phyloP scores from a whole-genome alignment of 352 stramenopile species.

The Pythium diclinum region DNA sequence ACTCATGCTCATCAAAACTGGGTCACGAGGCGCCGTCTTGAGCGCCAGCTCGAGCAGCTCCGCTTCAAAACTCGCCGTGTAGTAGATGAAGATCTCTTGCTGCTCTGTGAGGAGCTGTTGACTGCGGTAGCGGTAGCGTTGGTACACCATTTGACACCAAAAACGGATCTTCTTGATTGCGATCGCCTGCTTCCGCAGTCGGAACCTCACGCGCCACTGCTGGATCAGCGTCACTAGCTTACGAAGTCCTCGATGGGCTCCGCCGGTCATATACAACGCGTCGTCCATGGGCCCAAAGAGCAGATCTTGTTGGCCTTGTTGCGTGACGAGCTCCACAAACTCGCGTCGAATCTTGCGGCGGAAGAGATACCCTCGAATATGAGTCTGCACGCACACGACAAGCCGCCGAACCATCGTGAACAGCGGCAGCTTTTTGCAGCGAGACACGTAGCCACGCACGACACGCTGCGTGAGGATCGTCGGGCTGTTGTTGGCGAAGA shows the following conservation, averaged over 20 bases:
- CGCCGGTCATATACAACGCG: slow-evolving; percentile 28
- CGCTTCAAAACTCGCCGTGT: slow-evolving; percentile 48
- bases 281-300: slow-evolving; percentile 38
- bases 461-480: slow-evolving; percentile 36
- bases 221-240: slow-evolving; percentile 51
- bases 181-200: slow-evolving; percentile 54
- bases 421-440: slow-evolving; percentile 34
- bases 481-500: slow-evolving; percentile 46
- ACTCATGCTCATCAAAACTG: slow-evolving; percentile 59
- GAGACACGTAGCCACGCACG: slow-evolving; percentile 52
- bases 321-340: slow-evolving; percentile 48
- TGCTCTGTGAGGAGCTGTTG: slow-evolving; percentile 49
- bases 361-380: slow-evolving; percentile 61
- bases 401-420: slow-evolving; percentile 44
- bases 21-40: slow-evolving; percentile 50
- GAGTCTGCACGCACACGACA: slow-evolving; percentile 52
- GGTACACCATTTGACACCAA: slow-evolving; percentile 74
- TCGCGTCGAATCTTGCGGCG: slow-evolving; percentile 40
- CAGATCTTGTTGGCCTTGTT: slow-evolving; percentile 44
- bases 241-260: slow-evolving; percentile 43
- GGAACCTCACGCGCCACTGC: slow-evolving; percentile 51
- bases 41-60: slow-evolving; percentile 55
- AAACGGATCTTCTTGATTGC: slow-evolving; percentile 77
- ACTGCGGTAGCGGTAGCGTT: slow-evolving; percentile 53
- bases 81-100: slow-evolving; percentile 77